phyloP scores from a whole-genome alignment of 768 basidiomycete genomes.

The Xanthoconium purpureum region DNA sequence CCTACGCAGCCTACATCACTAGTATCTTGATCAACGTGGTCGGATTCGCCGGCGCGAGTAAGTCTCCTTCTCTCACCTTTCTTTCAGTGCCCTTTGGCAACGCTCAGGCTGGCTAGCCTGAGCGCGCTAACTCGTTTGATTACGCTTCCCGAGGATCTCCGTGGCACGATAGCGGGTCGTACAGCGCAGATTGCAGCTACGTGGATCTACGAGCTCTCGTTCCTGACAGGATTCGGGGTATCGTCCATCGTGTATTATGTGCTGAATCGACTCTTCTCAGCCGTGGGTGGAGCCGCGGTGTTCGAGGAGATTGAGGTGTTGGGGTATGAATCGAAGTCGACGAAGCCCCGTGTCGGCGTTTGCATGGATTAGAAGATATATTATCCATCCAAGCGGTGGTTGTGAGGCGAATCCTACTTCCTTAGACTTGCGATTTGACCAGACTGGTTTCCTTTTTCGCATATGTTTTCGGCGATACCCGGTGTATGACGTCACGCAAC shows the following conservation, averaged over 20 bases:
- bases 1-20: slow-evolving; percentile 63
- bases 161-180: slow-evolving; percentile 44
- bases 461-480: slow-evolving; percentile 22
- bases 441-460: slow-evolving; percentile 7
- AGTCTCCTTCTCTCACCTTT: slow-evolving; percentile 21
- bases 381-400: too few relatives aligned
- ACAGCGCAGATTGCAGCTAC: slow-evolving; percentile 65
- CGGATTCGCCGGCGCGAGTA: slow-evolving; percentile 75
- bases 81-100: background rate
- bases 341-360: background rate
- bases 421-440: background rate
- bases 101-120: background rate
- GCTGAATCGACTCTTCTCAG: slow-evolving; percentile 61
- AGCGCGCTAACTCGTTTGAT: background rate
- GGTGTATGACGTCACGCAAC: slow-evolving; percentile 26
- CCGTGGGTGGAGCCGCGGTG: slow-evolving; percentile 42
- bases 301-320: slow-evolving; percentile 63
- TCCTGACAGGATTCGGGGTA: slow-evolving; percentile 80
- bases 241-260: slow-evolving; percentile 61
- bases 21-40: slow-evolving; percentile 83
- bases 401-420: too few relatives aligned
- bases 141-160: background rate
- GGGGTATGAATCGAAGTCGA: slow-evolving; percentile 9
- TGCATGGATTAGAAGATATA: background rate
- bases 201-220: slow-evolving; percentile 72